These are phyloP conservation scores for Wickerhamomyces subpelliculosus DNA, from an alignment of 805 yeast genomes.

Conservation along the genomic window DNA sequence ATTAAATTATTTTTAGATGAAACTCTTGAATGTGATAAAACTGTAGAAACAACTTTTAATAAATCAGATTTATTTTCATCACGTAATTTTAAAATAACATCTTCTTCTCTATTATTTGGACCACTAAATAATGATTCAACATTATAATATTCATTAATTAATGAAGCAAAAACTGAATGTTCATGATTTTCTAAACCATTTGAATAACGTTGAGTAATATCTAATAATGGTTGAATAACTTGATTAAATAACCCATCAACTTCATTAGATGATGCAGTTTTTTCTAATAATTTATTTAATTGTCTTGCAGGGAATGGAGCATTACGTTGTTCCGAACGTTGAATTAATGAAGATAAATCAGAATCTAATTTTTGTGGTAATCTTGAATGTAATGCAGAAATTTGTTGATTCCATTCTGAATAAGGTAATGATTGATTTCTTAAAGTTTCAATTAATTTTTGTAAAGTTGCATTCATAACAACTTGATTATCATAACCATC, in stretches of 20 bases:
- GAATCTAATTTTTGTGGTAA: conserved; percentile 73
- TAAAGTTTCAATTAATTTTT: conserved; percentile 63
- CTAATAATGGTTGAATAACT: conserved; percentile 66
- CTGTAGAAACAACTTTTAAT: conserved; percentile 61
- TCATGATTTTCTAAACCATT: conserved; percentile 83
- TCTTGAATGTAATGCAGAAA: conserved; percentile 89
- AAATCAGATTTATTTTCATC: conserved; percentile 80
- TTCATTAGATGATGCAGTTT: conserved; percentile 44
- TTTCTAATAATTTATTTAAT: conserved; percentile 63
- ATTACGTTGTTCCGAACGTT: conserved; percentile 53
- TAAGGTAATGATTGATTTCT: conserved; percentile 81
- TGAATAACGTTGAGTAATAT: conserved; percentile 61
- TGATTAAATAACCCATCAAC: conserved; percentile 46
- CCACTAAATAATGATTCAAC: conserved; percentile 79
- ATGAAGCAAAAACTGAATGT: conserved; percentile 59
- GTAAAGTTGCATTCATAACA: conserved; percentile 78
- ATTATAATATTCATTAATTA: conserved; percentile 66
- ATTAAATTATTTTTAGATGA: conserved; percentile 89
- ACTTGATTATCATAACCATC: conserved; percentile 94
- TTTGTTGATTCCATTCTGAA: conserved; percentile 82
- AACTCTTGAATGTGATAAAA: conserved; percentile 87
- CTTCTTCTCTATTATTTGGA: conserved; percentile 74
- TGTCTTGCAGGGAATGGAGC: conserved; percentile 94
- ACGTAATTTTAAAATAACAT: conserved; percentile 78
- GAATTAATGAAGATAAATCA: conserved; percentile 55